phyloP scores from a whole-genome alignment of 179 eudicot species.

The Gypsophila paniculata region DNA sequence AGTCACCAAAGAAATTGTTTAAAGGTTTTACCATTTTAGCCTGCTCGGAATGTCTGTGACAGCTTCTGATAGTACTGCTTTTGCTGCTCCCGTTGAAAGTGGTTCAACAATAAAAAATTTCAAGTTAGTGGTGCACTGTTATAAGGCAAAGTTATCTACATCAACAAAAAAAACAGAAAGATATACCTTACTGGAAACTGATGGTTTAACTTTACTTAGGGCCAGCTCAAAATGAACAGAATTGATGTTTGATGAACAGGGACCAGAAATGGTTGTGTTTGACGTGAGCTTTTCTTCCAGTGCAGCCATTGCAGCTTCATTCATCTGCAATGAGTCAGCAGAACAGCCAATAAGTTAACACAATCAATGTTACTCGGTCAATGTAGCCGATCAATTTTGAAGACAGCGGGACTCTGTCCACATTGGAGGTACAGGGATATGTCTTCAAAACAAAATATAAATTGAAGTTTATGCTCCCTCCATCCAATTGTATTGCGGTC shows the following conservation, averaged over 20 bases:
- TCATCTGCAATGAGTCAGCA: slow-evolving; percentile 40
- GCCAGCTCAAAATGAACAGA: slow-evolving; percentile 60
- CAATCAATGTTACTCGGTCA: too few relatives aligned
- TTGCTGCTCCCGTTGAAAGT: slow-evolving; percentile 36
- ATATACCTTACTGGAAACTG: slow-evolving; percentile 65
- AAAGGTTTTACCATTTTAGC: slow-evolving; percentile 20
- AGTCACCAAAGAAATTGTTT: too few relatives aligned
- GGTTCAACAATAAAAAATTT: not conserved
- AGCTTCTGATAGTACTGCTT: slow-evolving; percentile 39
- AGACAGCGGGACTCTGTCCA: too few relatives aligned
- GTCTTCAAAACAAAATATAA: too few relatives aligned
- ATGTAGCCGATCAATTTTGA: too few relatives aligned
- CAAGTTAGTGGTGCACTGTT: not conserved
- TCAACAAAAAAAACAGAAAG: not conserved
- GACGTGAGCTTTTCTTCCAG: slow-evolving; percentile 42
- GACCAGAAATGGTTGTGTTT: slow-evolving; percentile 15
- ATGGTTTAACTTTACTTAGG: slow-evolving; percentile 51
- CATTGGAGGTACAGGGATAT: too few relatives aligned
- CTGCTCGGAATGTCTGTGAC: slow-evolving; percentile 35
- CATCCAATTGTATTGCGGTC: too few relatives aligned
- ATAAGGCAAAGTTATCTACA: not conserved
- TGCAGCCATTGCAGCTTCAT: slow-evolving; percentile 68
- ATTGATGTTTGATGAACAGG: slow-evolving; percentile 38
- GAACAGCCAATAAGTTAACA: not conserved
- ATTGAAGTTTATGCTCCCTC: too few relatives aligned